Conservation (phyloP, 2,329 filamentous ascomycete genomes). For the Aspergillus aculeatinus region DNA sequence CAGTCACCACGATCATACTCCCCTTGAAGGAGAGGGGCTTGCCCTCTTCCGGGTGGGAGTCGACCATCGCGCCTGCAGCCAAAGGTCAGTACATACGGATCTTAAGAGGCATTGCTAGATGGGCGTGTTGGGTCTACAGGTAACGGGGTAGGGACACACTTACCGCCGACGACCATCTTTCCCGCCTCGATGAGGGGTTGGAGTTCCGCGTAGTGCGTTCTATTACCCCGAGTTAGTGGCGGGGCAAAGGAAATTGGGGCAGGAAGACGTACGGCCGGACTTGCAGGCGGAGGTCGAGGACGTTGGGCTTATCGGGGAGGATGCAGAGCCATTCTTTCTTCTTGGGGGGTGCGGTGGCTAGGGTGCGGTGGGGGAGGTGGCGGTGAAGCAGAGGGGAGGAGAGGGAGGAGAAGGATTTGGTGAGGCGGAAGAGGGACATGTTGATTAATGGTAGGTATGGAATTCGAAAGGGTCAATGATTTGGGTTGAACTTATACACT, state of each 20-base stretch:
- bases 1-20: constrained; percentile 22
- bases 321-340: constrained; percentile 16
- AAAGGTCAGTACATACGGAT: neutral
- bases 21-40: constrained; percentile 17
- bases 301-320: constrained; percentile 16
- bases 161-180: constrained; percentile 18
- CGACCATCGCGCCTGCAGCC: constrained; percentile 18
- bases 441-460: too few species aligned
- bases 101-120: neutral
- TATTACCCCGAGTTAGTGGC: neutral
- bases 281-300: constrained; percentile 10
- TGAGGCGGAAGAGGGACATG: neutral
- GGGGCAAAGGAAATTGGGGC: neutral
- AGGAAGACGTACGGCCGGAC: constrained; percentile 8
- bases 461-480: too few species aligned
- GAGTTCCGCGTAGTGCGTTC: constrained; percentile 15
- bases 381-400: neutral
- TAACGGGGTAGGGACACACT: neutral
- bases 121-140: neutral
- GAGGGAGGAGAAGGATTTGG: neutral
- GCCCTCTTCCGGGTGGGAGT: constrained; percentile 12
- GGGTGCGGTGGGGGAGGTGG: neutral
- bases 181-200: constrained; percentile 14
- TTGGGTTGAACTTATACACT: too few species aligned
- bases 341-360: neutral